Evolutionary conservation across 805 yeast species (phyloP), one percentile per base, ranked within the genome.

Genomic region (Kodamaea jinghongensis): DNA sequence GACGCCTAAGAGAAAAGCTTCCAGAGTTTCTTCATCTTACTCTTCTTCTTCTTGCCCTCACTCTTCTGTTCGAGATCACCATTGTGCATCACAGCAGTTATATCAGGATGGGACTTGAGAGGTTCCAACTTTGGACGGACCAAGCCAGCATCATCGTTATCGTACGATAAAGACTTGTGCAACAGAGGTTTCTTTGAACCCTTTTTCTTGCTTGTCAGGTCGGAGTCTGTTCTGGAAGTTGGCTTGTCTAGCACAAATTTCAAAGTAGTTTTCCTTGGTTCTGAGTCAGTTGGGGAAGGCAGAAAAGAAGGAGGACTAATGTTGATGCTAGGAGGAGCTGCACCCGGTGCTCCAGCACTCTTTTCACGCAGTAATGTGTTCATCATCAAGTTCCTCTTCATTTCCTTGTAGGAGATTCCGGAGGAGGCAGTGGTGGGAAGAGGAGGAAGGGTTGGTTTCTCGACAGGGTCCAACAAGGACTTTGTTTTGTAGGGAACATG

Each of bases 401-500:
- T 45, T 38, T 66, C 71, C 42, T 57, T 60, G 44, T 58, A 63
- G 4, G 69, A 56, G 6, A 62, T 31, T 2, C 51, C 54, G 2
- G 55, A 45, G 2, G 41, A 20, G 23, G 23, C 23, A 8, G 23
- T 20, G 23, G 23, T 20, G 5, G 40, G 40, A 14, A n/a, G 47
- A 5, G 20, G 34, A 12, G 17, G 34, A 10, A 38, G 40, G 17
- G 34, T 38, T 10, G 39, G 39, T 12, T 45, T 43, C 27, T 22
- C 26, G 1, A 60, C 46, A 3, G 72, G 71, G 4, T 49, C 58
- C 28, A 70, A 50, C 39, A 70, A 42, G 4, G 73, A 67, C 47
- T 67, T 69, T n/a, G 73, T 67, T 39, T 66, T 66, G 49, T 58
- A 65, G 2, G 72, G 70, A 11, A 60, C 58, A 8, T 55, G 48